Evolutionary conservation across 2,329 filamentous ascomycete genomes (phyloP), one percentile per base, ranked within the genome.

Genomic region (Didymella pinodella): DNA sequence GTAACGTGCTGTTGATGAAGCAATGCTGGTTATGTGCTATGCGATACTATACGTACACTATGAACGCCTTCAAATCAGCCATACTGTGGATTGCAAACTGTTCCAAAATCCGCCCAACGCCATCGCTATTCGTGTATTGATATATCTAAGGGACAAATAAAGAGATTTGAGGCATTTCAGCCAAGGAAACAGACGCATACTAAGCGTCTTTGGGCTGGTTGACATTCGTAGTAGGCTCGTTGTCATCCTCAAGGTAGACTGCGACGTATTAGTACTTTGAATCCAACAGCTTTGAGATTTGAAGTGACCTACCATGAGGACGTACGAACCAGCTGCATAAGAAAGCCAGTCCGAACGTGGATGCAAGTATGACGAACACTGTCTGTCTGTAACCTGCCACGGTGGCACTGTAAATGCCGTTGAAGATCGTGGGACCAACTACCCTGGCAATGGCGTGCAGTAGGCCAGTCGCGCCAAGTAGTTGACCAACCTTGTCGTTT

Each of bases 381-480:
- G 92, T 88, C 76, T 95, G 92, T 0, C 92, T 88, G 65, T 90
- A 94, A 1, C 79, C 87, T 20, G 84, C 87, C 1, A 97, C 91
- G 0, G 95, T 98, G 2, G 84, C 81, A 14, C 90, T 90, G 74
- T 96, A 99, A 10, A 98, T 86, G 5, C 91, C 85, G 70, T 95
- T 96, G 78, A 97, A 96, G 1, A 94, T 72, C 0, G 92, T 84
- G 0, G 95, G 95, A 0, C 90, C 88, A 12, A 96, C 75, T 2
- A 98, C 87, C 61, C 93, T 84, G 3, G 91, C 86, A 34, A 97
- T 78, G 0, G 92, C 90, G 77, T 98, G 94, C 57, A 98, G 78
- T 61, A 98, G 81, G 0, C 94, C 95, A 16, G 89, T 90, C 1
- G 93, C 93, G 22, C 95, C 95, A 0, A 99, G 84, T n/a, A 98